Base-by-base conservation (phyloP, 2,329 filamentous ascomycete genomes). In the Trichophyton schoenleinii region DNA sequence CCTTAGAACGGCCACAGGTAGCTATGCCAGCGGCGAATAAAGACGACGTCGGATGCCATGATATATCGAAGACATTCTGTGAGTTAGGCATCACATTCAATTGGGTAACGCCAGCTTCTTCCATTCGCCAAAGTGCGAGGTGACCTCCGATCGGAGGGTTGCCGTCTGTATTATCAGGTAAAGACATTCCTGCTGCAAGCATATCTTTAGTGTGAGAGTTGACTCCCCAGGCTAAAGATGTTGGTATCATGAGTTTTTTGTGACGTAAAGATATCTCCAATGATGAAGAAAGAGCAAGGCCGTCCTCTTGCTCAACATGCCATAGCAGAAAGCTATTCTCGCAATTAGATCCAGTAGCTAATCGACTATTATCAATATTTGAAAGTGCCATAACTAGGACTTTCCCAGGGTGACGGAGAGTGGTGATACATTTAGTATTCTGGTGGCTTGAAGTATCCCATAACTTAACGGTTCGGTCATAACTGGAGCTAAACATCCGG, bases 1-100 rank as follows among this genome's bases (percentile, higher is more conserved):
- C 74, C 72, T 11, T 71, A 5, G 55, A 42, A 9, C 48, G n/a
- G 4, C 73, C 67, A n/a, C 63, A 60, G 20, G 65, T 65, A n/a
- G 73, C 67, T 15, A 64, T 60, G 1, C 79, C 83, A 2, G 80
- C 79, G 9, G 78, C 81, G 66, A 86, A 84, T 3, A 75, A 67
- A 3, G 72, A 71, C 3, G 78, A 68, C 7, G 64, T 71, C 0
- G 80, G 78, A 65, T 83, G 82, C 78, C 83, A 86, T 0, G 79
- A 75, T 1, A 81, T 71, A 65, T 85, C 82, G 66, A 84, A 85
- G 0, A 85, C 77, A 62, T 81, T 82, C 42, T 78, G 78, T 0
- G 77, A 77, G n/a, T 77, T 75, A 1, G 78, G 78, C 9, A 71
- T 69, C 0, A 83, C 68, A n/a, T 71, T 65, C 0, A 80, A 64